Evolutionary conservation across 73 alveolate genomes (phyloP), one percentile per base, ranked within the genome.

Genomic region (Effrenium voratum): DNA sequence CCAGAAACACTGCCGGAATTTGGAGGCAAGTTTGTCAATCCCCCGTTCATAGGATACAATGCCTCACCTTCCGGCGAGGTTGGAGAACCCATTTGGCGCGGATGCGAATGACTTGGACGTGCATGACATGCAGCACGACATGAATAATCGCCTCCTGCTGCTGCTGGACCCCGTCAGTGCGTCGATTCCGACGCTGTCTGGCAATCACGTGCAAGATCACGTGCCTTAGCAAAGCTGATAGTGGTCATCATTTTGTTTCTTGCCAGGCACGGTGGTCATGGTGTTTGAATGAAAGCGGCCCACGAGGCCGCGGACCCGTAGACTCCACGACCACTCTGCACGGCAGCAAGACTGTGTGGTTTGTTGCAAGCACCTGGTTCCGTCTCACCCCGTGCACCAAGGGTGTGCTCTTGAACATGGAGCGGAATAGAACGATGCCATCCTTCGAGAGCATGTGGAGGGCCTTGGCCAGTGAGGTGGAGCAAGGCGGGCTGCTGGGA

Each of bases 21-120:
- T n/a, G n/a, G n/a, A n/a, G n/a, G n/a, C n/a, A n/a, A n/a, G n/a
- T n/a, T n/a, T n/a, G n/a, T n/a, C n/a, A n/a, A n/a, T n/a, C n/a
- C n/a, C n/a, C n/a, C n/a, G n/a, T n/a, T n/a, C n/a, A n/a, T n/a
- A n/a, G n/a, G n/a, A n/a, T n/a, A n/a, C n/a, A n/a, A n/a, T n/a
- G n/a, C n/a, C n/a, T n/a, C n/a, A n/a, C n/a, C n/a, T n/a, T n/a
- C n/a, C n/a, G n/a, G n/a, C n/a, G n/a, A 88, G 96, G 96, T 86
- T 90, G 57, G 96, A 90, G 57, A 90, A 90, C 55, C 96, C 96
- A 32, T 90, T 90, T 44, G 96, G 96, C n/a, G 96, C 96, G 6
- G 96, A 90, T 66, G 96, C 96, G n/a, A 90, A 90, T 68, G 96
- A 90, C 86, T 43, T 90, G 86, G 96, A 90, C 50, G 96, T 68